These are phyloP conservation scores for Sergeia podlipaevii DNA, from an alignment of 208 protist genomes.

Conservation along the genomic window DNA sequence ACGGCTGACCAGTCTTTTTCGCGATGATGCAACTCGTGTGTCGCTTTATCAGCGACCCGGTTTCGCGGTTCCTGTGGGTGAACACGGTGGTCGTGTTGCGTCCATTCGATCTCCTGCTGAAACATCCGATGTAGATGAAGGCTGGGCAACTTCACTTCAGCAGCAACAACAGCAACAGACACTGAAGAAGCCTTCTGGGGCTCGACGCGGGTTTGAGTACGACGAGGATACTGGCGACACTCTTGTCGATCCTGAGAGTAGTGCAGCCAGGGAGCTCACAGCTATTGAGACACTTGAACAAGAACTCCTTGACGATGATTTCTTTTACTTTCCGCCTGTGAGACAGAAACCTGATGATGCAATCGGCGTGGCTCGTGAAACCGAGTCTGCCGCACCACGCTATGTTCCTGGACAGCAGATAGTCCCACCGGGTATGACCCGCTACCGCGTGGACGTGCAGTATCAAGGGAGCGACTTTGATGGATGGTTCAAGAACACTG, in stretches of 20 bases:
- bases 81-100: no score
- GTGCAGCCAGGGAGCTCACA: background rate
- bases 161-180: no score
- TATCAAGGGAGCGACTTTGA: slow-evolving; percentile 86
- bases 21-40: slow-evolving; percentile 1
- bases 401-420: slow-evolving; percentile 87
- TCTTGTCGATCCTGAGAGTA: background rate
- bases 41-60: no score
- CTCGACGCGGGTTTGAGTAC: no score
- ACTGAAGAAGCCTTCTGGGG: no score
- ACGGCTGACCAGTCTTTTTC: slow-evolving; percentile 18
- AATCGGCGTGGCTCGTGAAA: background rate
- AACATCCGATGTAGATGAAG: no score
- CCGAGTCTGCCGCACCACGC: background rate
- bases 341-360: no score
- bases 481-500: slow-evolving; percentile 79
- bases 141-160: no score
- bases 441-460: slow-evolving; percentile 89
- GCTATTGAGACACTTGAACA: slow-evolving; percentile 55
- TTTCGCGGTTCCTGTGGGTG: no score
- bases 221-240: no score
- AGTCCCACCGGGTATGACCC: slow-evolving; percentile 67
- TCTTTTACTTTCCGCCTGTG: slow-evolving; percentile 65
- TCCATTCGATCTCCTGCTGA: no score
- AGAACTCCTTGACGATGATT: slow-evolving; percentile 79